These are phyloP conservation scores for Carpinus viminea DNA, from an alignment of 306 rosid genomes.

Conservation along the genomic window DNA sequence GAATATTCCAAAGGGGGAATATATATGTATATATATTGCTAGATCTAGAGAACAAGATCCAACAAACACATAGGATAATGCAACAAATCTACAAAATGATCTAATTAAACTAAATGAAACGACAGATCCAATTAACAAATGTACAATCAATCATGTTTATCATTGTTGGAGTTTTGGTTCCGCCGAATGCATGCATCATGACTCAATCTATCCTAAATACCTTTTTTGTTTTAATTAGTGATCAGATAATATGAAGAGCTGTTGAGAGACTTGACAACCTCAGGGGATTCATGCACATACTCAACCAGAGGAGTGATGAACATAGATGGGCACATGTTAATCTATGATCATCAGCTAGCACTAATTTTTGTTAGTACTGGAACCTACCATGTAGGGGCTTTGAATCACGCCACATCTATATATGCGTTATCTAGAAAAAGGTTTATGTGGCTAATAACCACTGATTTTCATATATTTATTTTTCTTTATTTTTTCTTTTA, in stretches of 20 bases:
- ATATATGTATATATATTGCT: neutral
- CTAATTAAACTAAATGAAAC: neutral
- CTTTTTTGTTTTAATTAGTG: neutral
- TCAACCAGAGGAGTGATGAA: slow-evolving; percentile 7
- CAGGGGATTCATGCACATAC: neutral
- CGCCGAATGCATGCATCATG: slow-evolving; percentile 37
- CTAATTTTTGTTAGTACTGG: neutral
- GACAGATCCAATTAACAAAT: slow-evolving; percentile 20
- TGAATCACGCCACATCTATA: slow-evolving; percentile 4
- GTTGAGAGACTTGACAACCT: neutral
- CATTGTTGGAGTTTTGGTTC: slow-evolving; percentile 32
- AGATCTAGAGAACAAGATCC: neutral
- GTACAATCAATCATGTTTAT: slow-evolving; percentile 21
- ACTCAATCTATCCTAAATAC: slow-evolving; percentile 24
- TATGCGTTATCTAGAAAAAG: slow-evolving; percentile 2
- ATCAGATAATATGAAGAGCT: neutral
- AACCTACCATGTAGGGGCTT: neutral
- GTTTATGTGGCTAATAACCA: slow-evolving; percentile 17
- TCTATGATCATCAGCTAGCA: neutral
- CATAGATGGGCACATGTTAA: neutral
- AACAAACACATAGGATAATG: slow-evolving; percentile 14
- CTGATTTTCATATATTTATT: neutral
- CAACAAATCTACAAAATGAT: neutral
- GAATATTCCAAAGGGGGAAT: neutral
- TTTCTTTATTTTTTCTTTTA: slow-evolving; percentile 1